These are phyloP conservation scores for Raffaelea albimanens DNA, from an alignment of 2,329 filamentous ascomycete species.

Conservation along the genomic window DNA sequence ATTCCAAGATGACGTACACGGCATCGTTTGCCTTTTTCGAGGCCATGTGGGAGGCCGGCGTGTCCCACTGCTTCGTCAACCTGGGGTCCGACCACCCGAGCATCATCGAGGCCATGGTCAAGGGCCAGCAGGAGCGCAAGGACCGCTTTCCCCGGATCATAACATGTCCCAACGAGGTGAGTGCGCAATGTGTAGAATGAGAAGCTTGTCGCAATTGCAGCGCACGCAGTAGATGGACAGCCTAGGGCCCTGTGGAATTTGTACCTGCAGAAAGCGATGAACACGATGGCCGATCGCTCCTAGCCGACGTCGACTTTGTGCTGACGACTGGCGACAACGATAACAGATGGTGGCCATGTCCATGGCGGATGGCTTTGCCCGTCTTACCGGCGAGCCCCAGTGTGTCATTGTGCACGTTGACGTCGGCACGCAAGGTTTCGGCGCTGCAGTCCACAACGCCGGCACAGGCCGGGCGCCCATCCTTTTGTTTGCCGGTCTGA, in stretches of 20 bases:
- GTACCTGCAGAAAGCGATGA: no score
- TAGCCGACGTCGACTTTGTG: no score
- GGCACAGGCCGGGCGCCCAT: conserved; percentile 59
- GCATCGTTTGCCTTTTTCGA: conserved; percentile 77
- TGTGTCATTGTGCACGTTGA: conserved; percentile 66
- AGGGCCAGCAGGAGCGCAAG: conserved; percentile 55
- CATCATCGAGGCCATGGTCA: conserved; percentile 68
- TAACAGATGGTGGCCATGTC: conserved; percentile 65
- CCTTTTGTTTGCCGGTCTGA: conserved; percentile 32
- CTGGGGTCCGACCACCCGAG: conserved; percentile 56
- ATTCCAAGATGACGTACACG: conserved; percentile 46
- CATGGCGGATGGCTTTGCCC: conserved; percentile 66
- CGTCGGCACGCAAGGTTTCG: conserved; percentile 64
- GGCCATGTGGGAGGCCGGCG: conserved; percentile 61
- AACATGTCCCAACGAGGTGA: conserved; percentile 64
- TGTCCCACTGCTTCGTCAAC: conserved; percentile 51
- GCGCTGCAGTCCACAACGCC: conserved; percentile 63
- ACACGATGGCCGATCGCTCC: no score
- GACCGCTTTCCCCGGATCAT: conserved; percentile 56
- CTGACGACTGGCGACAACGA: not conserved
- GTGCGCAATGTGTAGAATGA: no score
- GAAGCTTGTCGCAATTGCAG: no score
- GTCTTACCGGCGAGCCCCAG: conserved; percentile 56
- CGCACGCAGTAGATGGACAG: no score
- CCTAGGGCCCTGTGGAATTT: no score